These are phyloP conservation scores for Pezicula rhizophila DNA, from an alignment of 2,329 filamentous ascomycete species.

Conservation along the genomic window DNA sequence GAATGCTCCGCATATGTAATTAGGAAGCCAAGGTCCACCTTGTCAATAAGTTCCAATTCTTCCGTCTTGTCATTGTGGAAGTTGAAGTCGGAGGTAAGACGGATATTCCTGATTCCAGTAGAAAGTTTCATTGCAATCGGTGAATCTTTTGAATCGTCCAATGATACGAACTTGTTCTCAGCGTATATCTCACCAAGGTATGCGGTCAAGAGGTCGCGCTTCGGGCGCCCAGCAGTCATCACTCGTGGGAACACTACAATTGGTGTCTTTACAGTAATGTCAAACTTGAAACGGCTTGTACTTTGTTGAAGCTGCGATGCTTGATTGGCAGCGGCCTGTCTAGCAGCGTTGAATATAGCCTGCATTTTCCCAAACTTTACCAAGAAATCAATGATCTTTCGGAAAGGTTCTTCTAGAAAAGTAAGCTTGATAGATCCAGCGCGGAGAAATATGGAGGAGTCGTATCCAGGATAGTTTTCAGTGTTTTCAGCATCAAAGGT, in stretches of 20 bases:
- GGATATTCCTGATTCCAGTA: constrained; percentile 86
- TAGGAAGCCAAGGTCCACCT: constrained; percentile 89
- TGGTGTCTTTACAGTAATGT: constrained; percentile 87
- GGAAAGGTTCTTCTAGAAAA: constrained; percentile 93
- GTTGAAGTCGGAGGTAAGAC: constrained; percentile 82
- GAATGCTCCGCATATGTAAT: constrained; percentile 88
- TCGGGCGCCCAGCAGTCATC: constrained; percentile 61
- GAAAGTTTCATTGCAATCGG: constrained; percentile 83
- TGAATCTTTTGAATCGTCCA: constrained; percentile 70
- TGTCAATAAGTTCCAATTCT: constrained; percentile 93
- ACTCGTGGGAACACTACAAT: constrained; percentile 90
- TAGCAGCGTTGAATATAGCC: constrained; percentile 93
- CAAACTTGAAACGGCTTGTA: constrained; percentile 86
- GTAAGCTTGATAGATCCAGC: constrained; percentile 96
- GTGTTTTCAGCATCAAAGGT: constrained; percentile 73
- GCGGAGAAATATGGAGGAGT: constrained; percentile 82
- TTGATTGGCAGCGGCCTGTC: constrained; percentile 88
- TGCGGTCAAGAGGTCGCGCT: constrained; percentile 80
- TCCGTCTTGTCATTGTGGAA: constrained; percentile 68
- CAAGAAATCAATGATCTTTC: constrained; percentile 95
- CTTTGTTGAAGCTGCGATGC: constrained; percentile 90
- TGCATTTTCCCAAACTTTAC: constrained; percentile 99
- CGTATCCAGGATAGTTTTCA: constrained; percentile 83
- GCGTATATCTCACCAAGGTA: constrained; percentile 97
- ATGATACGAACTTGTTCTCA: constrained; percentile 81